Evolutionary conservation across 805 yeast genomes (phyloP).

Genomic region (Sugiyamaella floridensis): DNA sequence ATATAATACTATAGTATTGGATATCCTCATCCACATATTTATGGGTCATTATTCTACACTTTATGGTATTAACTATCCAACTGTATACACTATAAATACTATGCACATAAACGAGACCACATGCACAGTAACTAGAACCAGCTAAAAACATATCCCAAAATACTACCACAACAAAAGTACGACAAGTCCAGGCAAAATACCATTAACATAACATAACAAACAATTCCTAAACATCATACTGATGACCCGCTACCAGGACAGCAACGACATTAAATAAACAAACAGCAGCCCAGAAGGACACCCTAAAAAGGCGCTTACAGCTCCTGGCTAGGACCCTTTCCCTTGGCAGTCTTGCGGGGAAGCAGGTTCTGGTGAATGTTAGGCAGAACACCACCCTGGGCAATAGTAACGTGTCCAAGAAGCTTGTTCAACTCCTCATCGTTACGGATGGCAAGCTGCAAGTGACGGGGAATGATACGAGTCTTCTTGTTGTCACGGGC

Average conservation of each 20-base stretch:
- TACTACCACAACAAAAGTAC: not conserved
- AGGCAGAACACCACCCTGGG: constrained; percentile 99
- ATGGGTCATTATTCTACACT: too few species aligned
- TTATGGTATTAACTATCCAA: too few species aligned
- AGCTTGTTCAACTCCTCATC: constrained; percentile 97
- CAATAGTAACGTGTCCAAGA: constrained; percentile 88
- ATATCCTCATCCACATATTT: too few species aligned
- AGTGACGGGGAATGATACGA: constrained; percentile 97
- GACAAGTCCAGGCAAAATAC: not conserved
- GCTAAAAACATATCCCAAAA: not conserved
- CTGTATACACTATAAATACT: not conserved
- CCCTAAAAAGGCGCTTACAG: constrained; percentile 23
- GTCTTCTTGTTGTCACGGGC: constrained; percentile 99
- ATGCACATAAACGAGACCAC: not conserved
- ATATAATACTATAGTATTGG: not conserved
- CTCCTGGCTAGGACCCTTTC: constrained; percentile 36
- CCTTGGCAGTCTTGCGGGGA: constrained; percentile 49
- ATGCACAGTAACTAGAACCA: not conserved
- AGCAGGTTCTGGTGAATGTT: constrained; percentile 90
- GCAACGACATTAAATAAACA: constrained; percentile 8
- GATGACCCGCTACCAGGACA: not conserved
- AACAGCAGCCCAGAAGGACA: constrained; percentile 3
- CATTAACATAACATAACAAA: constrained; percentile 4
- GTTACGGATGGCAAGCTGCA: constrained; percentile 97
- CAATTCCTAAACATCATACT: not conserved